phyloP scores from a whole-genome alignment of 2,329 filamentous ascomycete genomes.

The Aureobasidium namibiae region DNA sequence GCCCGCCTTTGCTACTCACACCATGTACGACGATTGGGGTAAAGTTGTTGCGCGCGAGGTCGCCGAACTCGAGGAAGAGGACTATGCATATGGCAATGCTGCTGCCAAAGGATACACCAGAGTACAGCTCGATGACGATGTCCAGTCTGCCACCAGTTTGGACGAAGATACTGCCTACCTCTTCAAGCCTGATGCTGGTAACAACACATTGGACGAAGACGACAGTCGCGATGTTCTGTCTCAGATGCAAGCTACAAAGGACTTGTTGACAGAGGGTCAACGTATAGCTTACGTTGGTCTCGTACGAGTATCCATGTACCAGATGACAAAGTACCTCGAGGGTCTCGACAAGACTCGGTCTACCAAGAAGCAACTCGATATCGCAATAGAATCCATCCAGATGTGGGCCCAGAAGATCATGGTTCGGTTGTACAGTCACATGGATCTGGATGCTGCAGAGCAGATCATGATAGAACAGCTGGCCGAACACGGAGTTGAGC shows the following conservation, averaged over 20 bases:
- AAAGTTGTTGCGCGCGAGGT: slow-evolving; percentile 77
- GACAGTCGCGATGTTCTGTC: slow-evolving; percentile 69
- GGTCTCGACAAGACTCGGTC: slow-evolving; percentile 53
- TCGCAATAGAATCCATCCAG: slow-evolving; percentile 68
- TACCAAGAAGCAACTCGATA: slow-evolving; percentile 62
- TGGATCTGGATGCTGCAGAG: slow-evolving; percentile 87
- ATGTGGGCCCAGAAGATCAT: slow-evolving; percentile 99
- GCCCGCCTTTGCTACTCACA: slow-evolving; percentile 86
- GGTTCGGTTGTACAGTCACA: slow-evolving; percentile 86
- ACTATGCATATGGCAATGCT: slow-evolving; percentile 65
- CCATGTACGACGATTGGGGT: slow-evolving; percentile 93
- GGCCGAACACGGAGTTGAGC: slow-evolving; percentile 80
- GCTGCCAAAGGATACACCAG: slow-evolving; percentile 93
- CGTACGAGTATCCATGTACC: slow-evolving; percentile 69
- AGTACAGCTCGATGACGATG: slow-evolving; percentile 92
- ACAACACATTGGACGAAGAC: slow-evolving; percentile 65
- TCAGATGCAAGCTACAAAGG: slow-evolving; percentile 93
- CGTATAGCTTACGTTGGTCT: slow-evolving; percentile 93
- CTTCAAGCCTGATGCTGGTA: slow-evolving; percentile 61
- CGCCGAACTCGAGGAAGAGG: slow-evolving; percentile 58
- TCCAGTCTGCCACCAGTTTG: slow-evolving; percentile 86
- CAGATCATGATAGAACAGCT: slow-evolving; percentile 99
- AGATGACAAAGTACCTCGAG: slow-evolving; percentile 64
- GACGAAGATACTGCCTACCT: slow-evolving; percentile 96
- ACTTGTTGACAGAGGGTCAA: slow-evolving; percentile 89